These are phyloP conservation scores for Kwoniella sp. DNA, from an alignment of 768 basidiomycete genomes.

Conservation along the genomic window DNA sequence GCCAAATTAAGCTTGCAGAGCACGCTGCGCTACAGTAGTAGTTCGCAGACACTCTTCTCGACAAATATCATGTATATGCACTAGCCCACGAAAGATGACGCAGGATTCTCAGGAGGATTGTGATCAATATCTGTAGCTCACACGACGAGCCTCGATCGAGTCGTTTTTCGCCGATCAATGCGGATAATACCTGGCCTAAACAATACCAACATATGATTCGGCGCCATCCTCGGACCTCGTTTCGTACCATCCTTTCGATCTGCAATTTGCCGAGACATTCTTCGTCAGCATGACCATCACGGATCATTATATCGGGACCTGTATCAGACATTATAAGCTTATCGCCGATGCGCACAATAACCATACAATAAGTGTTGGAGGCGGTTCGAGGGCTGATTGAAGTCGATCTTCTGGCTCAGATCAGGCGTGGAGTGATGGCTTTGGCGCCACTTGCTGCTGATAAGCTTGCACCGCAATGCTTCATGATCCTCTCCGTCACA, in stretches of 20 bases:
- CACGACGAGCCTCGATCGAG: too few relatives aligned
- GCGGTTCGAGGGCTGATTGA: neutral
- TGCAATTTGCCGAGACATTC: neutral
- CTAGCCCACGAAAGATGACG: too few relatives aligned
- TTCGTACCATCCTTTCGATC: neutral
- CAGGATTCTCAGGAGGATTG: too few relatives aligned
- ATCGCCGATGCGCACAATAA: constrained; percentile 1
- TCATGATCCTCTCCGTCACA: too few relatives aligned
- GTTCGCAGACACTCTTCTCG: too few relatives aligned
- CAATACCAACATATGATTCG: neutral
- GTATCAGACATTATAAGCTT: neutral
- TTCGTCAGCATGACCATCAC: neutral
- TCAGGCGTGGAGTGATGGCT: too few relatives aligned
- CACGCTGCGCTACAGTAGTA: too few relatives aligned
- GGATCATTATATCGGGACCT: neutral
- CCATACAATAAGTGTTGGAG: neutral
- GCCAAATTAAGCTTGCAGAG: too few relatives aligned
- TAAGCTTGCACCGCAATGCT: too few relatives aligned
- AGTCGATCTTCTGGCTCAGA: neutral
- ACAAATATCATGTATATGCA: too few relatives aligned
- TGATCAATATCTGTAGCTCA: too few relatives aligned
- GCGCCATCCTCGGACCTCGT: neutral
- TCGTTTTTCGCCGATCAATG: neutral
- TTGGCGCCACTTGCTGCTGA: too few relatives aligned
- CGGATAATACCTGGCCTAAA: neutral